Percentiles rank a stretch among this genome's conserved stretches.
These are phyloP conservation scores for Phytophthora citricola DNA, from an alignment of 352 stramenopile species.

Conservation along the genomic window DNA sequence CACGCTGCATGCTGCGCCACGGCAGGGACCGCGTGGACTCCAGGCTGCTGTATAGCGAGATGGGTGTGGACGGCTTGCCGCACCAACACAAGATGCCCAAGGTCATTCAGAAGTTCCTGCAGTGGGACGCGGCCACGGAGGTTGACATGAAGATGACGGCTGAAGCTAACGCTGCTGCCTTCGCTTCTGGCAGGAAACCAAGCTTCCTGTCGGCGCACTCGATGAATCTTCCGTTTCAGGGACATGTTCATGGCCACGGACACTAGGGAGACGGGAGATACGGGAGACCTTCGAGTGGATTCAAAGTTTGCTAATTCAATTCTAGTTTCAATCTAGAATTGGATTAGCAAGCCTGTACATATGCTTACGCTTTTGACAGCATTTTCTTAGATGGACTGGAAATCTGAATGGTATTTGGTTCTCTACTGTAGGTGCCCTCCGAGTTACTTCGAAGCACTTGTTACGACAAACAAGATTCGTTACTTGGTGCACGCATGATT, in stretches of 20 bases:
- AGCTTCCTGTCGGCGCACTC: slow-evolving; percentile 57
- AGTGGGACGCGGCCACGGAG: slow-evolving; percentile 63
- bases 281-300: background rate
- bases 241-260: slow-evolving; percentile 21
- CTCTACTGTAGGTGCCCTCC: background rate
- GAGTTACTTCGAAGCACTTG: background rate
- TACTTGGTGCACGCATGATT: background rate
- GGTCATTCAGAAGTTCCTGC: slow-evolving; percentile 55
- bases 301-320: background rate
- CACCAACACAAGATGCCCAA: slow-evolving; percentile 57
- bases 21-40: slow-evolving; percentile 59
- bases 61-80: slow-evolving; percentile 54
- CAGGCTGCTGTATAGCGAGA: slow-evolving; percentile 57
- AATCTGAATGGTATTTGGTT: background rate
- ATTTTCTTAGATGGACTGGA: background rate
- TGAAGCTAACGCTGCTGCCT: slow-evolving; percentile 41
- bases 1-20: slow-evolving; percentile 65
- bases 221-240: slow-evolving; percentile 70
- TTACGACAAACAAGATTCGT: background rate
- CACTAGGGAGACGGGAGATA: slow-evolving; percentile 3
- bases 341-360: slow-evolving; percentile 9
- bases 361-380: slow-evolving; percentile 6
- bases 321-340: background rate
- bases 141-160: slow-evolving; percentile 62
- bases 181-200: slow-evolving; percentile 37